Base-by-base conservation (phyloP, 345 rosid species). In the Barbarea vulgaris region DNA sequence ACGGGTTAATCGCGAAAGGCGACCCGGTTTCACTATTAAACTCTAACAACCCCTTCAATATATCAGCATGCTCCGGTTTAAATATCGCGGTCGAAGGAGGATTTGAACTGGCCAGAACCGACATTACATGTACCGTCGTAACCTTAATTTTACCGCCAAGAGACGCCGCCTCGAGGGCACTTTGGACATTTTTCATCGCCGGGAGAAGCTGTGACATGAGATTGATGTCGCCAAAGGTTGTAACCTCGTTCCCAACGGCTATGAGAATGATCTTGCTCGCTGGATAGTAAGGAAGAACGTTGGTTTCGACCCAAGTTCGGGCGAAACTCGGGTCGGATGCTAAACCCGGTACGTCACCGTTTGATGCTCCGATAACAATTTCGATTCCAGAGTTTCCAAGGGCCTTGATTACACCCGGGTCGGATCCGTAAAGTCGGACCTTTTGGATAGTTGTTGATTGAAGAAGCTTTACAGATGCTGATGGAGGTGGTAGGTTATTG, bases 51-150 rank as follows among this genome's bases (percentile, higher is more conserved):
- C 87, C 94, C 68, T 89, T 88, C 83, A 95, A 69, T 68, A 83
- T 65, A 67, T 89, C 96, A 11, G 71, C 80, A 10, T 76, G 81
- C 33, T 80, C 80, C 12, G 88, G 80, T 69, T 80, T 81, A 37
- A 95, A 92, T 17, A 60, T n/a, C 10, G 88, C 93, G 1, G 89
- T 27, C 30, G 97, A 92, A 0, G 97, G 97, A 58, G 94, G 99
- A 69, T 95, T 93, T 0, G 96, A 95, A 11, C 72, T 74, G 65
- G 77, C 75, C 4, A 94, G 76, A 60, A 90, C 79, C 0, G 89
- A 78, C 97, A 94, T 94, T 6, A 92, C 75, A 62, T 94, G 93
- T 5, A 94, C 97, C 0, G 97, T 86, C 4, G 97, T 86, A 6
- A 94, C 96, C 83, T 87, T 94, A 1, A 94, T 82, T 66, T 90